Conservation (phyloP, 371 early-diverging fungal species). For the Syncephalastrum monosporum region DNA sequence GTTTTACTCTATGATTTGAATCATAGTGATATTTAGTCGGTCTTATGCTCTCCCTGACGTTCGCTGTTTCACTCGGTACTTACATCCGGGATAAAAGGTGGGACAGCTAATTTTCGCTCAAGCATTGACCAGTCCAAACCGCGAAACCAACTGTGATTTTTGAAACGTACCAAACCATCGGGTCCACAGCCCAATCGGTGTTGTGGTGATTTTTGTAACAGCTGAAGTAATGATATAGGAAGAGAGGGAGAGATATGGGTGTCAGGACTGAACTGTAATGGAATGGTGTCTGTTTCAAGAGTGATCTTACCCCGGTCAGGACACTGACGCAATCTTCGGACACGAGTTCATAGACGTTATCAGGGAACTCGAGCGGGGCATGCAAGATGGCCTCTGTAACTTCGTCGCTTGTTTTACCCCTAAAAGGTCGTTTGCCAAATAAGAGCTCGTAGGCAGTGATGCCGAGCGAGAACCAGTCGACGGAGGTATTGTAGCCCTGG, state of each 20-base stretch:
- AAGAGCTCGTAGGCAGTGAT: slow-evolving; percentile 79
- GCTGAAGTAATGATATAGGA: slow-evolving; percentile 18
- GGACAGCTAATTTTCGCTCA: slow-evolving; percentile 43
- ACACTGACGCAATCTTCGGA: slow-evolving; percentile 51
- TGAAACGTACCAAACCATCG: slow-evolving; percentile 53
- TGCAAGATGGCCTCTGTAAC: slow-evolving; percentile 56
- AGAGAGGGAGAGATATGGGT: slow-evolving; percentile 7
- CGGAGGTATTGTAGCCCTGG: slow-evolving; percentile 67
- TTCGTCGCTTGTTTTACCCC: slow-evolving; percentile 67
- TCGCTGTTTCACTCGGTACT: background rate
- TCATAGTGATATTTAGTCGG: slow-evolving; percentile 17
- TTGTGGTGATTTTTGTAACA: slow-evolving; percentile 48
- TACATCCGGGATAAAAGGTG: slow-evolving; percentile 62
- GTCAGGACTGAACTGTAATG: slow-evolving; percentile 17
- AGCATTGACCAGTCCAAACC: slow-evolving; percentile 59
- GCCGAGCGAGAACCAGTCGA: slow-evolving; percentile 93
- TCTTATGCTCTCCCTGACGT: background rate
- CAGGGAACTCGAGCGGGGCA: slow-evolving; percentile 55
- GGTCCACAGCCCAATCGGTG: slow-evolving; percentile 55
- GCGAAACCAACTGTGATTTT: slow-evolving; percentile 58
- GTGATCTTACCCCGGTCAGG: slow-evolving; percentile 41
- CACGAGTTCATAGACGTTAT: slow-evolving; percentile 40
- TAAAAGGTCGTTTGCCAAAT: slow-evolving; percentile 79
- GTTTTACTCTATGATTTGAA: slow-evolving; percentile 41
- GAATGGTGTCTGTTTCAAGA: background rate